Base-by-base conservation (phyloP, 495 filamentous ascomycete genomes). In the Neurospora terricola region DNA sequence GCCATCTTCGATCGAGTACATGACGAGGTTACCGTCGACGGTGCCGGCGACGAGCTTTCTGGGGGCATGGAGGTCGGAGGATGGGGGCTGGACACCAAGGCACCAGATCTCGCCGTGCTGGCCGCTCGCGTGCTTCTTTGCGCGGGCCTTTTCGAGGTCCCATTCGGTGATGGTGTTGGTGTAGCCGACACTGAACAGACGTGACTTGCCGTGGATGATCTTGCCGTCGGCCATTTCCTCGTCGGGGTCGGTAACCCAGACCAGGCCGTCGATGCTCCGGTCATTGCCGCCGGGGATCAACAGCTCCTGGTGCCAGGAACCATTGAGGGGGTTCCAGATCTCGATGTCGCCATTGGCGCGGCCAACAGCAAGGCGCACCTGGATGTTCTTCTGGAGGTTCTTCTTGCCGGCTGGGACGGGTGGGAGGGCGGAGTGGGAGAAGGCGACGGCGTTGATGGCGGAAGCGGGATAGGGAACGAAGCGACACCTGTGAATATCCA, bases 91-190 rank as follows among this genome's bases (percentile, higher is more conserved):
- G n/a, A 90, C 93, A 73, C 91, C 92, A 72, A 98, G 85, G 81
- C 94, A 97, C 96, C 96, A 99, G 73, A 98, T 94, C 76, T 97
- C 96, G 45, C 95, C 94, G 79, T 97, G 92, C 80, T 95, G 97
- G 23, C 95, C 95, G 78, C 92, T 93, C 10, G 94, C 91, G 79
- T 97, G 92, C 39, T 91, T 88, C 79, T 90, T 83, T 9, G 94
- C 92, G 70, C 87, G 84, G 6, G 93, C 93, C 74, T 88, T 91
- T 73, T 89, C 88, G 11, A 98, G 81, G 83, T 98, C 91, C 96
- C 96, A 99, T 81, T 99, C 96, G 2, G 94, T 98, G 70, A 99
- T 89, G 10, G 89, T 89, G 40, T 91, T 91, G 18, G 94, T 97
- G 80, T 94, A 97, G 72, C 96, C 96, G 80, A 98, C 96, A 82